Evolutionary conservation across 1,139 yeast genomes (phyloP), one percentile per base, ranked within the genome.

Genomic region (Pichia sp.): DNA sequence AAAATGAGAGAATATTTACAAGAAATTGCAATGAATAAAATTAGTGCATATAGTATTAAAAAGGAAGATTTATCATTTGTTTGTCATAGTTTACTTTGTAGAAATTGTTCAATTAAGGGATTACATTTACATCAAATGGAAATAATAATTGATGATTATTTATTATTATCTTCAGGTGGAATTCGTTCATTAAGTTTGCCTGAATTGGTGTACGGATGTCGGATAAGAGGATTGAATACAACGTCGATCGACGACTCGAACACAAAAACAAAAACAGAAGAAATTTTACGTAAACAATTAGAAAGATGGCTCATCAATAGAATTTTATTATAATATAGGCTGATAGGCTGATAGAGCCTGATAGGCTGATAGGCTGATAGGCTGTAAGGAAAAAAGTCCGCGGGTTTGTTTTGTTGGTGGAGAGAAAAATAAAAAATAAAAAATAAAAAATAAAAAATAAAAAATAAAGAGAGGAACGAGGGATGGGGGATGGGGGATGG

Each of bases 61-160:
- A 16, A 8, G 23, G 6, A 34, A 8, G 25, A 37, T 16, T 16
- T 32, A 1, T n/a, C 35, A n/a, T 32, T 32, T 32, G 35, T 32
- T 2, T 32, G 42, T 20, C 28, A 37, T 34, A 25, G 23, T 4
- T 23, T 43, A 3, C 26, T 12, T 4, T 39, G 42, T 32, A 39
- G 35, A n/a, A 38, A 40, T 31, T 29, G 34, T 22, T 34, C 42
- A 8, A 24, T 35, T 9, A 30, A n/a, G 11, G 29, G 31, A 11
- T 31, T 40, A 40, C 41, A 23, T 6, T 26, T 24, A 20, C 35
- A 31, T 23, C 41, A 38, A 54, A 70, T 22, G 26, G 35, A 32
- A 11, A 5, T 22, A 4, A 4, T 32, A 16, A 9, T 32, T 1
- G 35, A 32, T 32, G 35, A 32, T 32, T 32, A 32, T 16, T 16